Percentiles rank a stretch among this genome's conserved stretches.
These are phyloP conservation scores for Microcyclospora pomicola DNA, from an alignment of 2,329 filamentous ascomycete species.

Conservation along the genomic window DNA sequence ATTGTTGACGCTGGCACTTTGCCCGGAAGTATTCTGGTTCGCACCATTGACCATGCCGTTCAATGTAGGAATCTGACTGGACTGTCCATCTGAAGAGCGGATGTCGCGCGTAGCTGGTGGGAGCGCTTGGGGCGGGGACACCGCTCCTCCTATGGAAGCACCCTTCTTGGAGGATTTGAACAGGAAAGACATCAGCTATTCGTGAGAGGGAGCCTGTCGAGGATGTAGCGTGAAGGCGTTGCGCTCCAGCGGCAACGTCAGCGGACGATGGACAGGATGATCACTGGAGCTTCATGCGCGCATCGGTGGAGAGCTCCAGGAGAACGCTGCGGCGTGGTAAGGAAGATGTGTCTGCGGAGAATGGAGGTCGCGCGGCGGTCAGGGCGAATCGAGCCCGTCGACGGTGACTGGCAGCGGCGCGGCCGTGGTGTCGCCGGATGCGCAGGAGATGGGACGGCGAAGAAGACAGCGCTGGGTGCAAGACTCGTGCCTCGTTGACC, in stretches of 20 bases:
- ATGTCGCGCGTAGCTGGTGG: slow-evolving; percentile 43
- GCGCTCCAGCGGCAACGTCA: too few species aligned
- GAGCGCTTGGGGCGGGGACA: slow-evolving; percentile 22
- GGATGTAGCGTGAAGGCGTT: too few species aligned
- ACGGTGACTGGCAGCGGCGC: background rate
- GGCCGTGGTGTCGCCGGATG: background rate
- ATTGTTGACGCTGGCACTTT: slow-evolving; percentile 56
- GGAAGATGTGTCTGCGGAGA: too few species aligned
- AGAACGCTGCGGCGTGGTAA: too few species aligned
- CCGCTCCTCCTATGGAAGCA: too few species aligned
- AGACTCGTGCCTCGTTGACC: background rate
- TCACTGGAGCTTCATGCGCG: too few species aligned
- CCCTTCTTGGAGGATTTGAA: slow-evolving; percentile 32
- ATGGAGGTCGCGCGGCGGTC: background rate
- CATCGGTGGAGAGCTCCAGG: too few species aligned
- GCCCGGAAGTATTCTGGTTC: slow-evolving; percentile 33
- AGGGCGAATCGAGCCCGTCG: background rate
- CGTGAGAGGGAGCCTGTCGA: background rate
- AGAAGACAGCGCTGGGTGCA: background rate
- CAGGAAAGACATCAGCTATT: slow-evolving; percentile 34
- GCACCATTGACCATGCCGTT: slow-evolving; percentile 29
- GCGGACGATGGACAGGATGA: too few species aligned
- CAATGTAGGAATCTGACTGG: slow-evolving; percentile 28
- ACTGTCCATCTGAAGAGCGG: slow-evolving; percentile 39
- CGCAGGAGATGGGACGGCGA: background rate